Evolutionary conservation across 225 moss, liverwort and hornwort genomes (phyloP).

Genomic region (Antitrichia curtipendula): DNA sequence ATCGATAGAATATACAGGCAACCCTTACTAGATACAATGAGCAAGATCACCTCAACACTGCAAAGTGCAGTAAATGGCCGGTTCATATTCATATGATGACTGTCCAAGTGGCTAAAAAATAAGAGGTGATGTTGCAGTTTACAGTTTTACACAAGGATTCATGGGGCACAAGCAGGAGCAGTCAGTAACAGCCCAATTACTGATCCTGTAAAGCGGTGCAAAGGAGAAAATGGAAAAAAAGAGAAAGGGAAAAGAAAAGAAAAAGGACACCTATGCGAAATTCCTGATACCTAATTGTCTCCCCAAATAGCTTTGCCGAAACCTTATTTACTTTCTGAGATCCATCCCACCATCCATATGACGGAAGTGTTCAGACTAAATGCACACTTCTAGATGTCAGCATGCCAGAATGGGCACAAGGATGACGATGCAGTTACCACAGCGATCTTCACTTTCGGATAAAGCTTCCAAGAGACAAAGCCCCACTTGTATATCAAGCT

Average conservation of each 20-base stretch:
- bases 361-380: conserved; percentile 8
- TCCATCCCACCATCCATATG: conserved; percentile 6
- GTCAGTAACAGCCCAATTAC: conserved; percentile 16
- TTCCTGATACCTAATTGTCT: conserved; percentile 17
- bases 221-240: neutral
- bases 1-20: neutral
- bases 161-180: conserved; percentile 22
- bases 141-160: conserved; percentile 43
- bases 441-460: conserved; percentile 13
- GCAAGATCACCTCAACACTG: neutral
- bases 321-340: conserved; percentile 35
- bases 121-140: conserved; percentile 24
- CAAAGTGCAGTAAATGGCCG: neutral
- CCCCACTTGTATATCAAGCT: conserved; percentile 29
- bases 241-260: neutral
- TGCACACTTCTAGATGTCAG: conserved; percentile 8
- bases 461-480: conserved; percentile 22
- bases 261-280: conserved; percentile 22
- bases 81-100: neutral
- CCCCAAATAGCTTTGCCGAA: conserved; percentile 20
- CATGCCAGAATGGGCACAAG: neutral
- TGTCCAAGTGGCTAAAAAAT: conserved; percentile 4
- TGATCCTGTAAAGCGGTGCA: neutral
- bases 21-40: neutral
- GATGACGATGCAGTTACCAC: conserved; percentile 5